Evolutionary conservation across 345 rosid species (phyloP).

Genomic region (Trapa bicornis): DNA sequence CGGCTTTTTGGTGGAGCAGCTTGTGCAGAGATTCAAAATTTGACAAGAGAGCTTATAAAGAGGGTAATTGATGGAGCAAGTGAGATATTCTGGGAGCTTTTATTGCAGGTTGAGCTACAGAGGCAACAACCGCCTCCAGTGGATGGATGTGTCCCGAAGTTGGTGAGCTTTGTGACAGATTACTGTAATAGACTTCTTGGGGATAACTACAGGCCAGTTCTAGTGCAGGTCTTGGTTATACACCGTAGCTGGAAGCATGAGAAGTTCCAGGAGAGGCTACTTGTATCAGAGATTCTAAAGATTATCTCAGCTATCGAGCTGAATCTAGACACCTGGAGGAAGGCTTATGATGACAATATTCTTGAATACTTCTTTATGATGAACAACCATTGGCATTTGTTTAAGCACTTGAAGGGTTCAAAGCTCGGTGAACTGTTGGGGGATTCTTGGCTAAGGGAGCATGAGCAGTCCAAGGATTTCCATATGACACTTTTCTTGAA

Average conservation of each 20-base stretch:
- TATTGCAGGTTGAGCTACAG: conserved; percentile 80
- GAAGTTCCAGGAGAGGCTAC: conserved; percentile 75
- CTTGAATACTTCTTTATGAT: conserved; percentile 63
- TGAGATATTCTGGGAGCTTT: conserved; percentile 93
- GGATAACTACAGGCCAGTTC: conserved; percentile 63
- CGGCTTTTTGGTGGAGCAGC: conserved; percentile 95
- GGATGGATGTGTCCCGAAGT: conserved; percentile 71
- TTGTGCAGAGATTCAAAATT: conserved; percentile 81
- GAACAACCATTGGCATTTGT: conserved; percentile 88
- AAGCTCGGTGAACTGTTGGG: conserved; percentile 66
- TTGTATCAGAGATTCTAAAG: conserved; percentile 52
- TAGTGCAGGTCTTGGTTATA: conserved; percentile 68
- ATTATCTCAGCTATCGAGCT: conserved; percentile 59
- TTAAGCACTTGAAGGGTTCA: conserved; percentile 78
- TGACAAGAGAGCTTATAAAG: conserved; percentile 89
- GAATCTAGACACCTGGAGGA: conserved; percentile 70
- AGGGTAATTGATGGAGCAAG: conserved; percentile 78
- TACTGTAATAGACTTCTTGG: conserved; percentile 84
- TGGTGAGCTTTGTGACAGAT: conserved; percentile 73
- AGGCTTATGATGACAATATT: conserved; percentile 54
- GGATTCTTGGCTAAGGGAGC: conserved; percentile 74
- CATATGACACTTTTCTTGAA: conserved; percentile 49
- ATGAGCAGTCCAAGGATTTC: conserved; percentile 73
- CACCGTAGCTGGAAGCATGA: conserved; percentile 93
- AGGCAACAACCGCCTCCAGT: conserved; percentile 66